These are phyloP conservation scores for Fusarium nurragi DNA, from an alignment of 2,329 filamentous ascomycete genomes.

Conservation along the genomic window DNA sequence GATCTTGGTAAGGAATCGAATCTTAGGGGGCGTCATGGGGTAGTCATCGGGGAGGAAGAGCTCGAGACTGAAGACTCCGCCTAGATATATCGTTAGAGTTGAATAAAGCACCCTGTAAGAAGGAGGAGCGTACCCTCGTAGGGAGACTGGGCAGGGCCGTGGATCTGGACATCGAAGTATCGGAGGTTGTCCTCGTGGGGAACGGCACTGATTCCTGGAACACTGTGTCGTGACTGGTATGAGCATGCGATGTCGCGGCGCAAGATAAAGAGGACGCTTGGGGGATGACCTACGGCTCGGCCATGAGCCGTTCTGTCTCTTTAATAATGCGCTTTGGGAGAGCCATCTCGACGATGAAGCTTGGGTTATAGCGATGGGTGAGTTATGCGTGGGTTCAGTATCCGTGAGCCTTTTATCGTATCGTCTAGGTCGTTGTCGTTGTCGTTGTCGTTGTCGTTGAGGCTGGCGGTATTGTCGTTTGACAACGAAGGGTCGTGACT, in stretches of 20 bases:
- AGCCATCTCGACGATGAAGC: slow-evolving; percentile 63
- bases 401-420: background rate
- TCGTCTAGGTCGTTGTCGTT: background rate
- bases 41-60: slow-evolving; percentile 98
- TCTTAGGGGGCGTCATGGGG: slow-evolving; percentile 98
- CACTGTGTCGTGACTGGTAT: slow-evolving; percentile 62
- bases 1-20: slow-evolving; percentile 98
- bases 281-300: slow-evolving; percentile 79
- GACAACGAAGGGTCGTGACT: slow-evolving; percentile 18
- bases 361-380: background rate
- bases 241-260: slow-evolving; percentile 29
- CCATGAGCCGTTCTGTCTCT: slow-evolving; percentile 96
- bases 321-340: slow-evolving; percentile 98
- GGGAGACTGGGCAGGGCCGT: slow-evolving; percentile 89
- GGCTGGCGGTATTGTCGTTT: background rate
- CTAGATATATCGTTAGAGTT: slow-evolving; percentile 48
- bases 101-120: background rate
- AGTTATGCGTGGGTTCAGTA: background rate
- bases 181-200: slow-evolving; percentile 97
- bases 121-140: slow-evolving; percentile 78
- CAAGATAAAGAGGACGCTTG: slow-evolving; percentile 1
- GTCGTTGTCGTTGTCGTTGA: slow-evolving; percentile 1
- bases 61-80: slow-evolving; percentile 94
- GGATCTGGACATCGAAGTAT: slow-evolving; percentile 98
- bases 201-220: slow-evolving; percentile 93